Base-by-base conservation (phyloP, 495 filamentous ascomycete species). In the Penicillium mononematosum region DNA sequence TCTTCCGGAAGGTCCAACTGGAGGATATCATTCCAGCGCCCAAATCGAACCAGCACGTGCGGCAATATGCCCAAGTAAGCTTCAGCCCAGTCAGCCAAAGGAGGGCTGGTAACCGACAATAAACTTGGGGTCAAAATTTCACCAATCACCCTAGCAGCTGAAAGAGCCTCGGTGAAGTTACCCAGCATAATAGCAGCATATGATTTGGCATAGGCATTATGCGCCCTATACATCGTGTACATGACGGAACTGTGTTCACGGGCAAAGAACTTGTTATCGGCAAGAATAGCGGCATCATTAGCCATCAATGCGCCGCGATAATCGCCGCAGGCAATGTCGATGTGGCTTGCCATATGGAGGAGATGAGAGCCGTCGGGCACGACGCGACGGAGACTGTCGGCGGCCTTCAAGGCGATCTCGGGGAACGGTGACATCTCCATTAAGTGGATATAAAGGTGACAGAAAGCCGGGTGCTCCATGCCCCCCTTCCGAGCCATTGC, bases 271-370 rank as follows among this genome's bases (percentile, higher is more conserved):
- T n/a, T 46, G 27, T 46, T 20, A 46, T 46, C 45, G 2, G 39
- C 39, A 16, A 16, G 39, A 19, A 42, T 42, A 42, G 39, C 39
- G 16, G 14, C 16, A 42, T 42, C 16, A 42, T 42, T 42, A 6
- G 45, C 22, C 4, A 27, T 14, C 22, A 29, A 17, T 16, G 45
- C 22, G 5, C 25, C 24, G 24, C 45, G 24, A 11, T 29, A 46
- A 29, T 46, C 45, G 27, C 39, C 39, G 17, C 39, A 42, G 17
- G 39, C 39, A 42, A 42, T 42, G 39, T 42, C 39, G 39, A 42
- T 42, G 39, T 42, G 39, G 14, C 16, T n/a, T 4, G 39, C 16
- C 39, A 42, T 42, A 9, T 42, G 39, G 16, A n/a, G 39, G 5
- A 42, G 17, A 19, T 42, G 39, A 19, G 39, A 42, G 14, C 16